These are phyloP conservation scores for Hexamita inflata DNA, from an alignment of 208 protist species.

Conservation along the genomic window DNA sequence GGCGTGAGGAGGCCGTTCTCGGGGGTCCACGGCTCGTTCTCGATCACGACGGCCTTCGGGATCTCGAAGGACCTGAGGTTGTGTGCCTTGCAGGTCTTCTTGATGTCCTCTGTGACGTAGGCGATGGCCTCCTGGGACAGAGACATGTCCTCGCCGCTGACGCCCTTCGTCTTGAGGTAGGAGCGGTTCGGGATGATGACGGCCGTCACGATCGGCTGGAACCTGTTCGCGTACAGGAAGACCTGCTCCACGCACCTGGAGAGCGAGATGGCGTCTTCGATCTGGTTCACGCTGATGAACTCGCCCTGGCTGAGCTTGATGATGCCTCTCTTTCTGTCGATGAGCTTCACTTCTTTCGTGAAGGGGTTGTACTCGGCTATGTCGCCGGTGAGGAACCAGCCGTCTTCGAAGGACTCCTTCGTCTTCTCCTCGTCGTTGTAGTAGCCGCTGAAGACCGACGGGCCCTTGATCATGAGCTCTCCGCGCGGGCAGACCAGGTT, in stretches of 20 bases:
- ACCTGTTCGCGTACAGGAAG: slow-evolving; percentile 17
- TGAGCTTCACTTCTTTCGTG: neutral
- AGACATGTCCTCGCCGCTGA: neutral
- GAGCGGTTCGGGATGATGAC: slow-evolving; percentile 8
- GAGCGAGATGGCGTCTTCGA: slow-evolving; percentile 14
- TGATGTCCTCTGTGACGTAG: neutral
- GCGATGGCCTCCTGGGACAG: neutral
- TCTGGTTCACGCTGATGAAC: slow-evolving; percentile 22
- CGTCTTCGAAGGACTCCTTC: neutral
- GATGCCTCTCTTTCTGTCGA: slow-evolving; percentile 33
- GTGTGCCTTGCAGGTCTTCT: neutral
- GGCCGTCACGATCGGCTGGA: slow-evolving; percentile 22
- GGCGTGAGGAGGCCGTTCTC: slow-evolving; percentile 26
- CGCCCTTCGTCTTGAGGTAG: neutral
- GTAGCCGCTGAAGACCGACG: slow-evolving; percentile 40
- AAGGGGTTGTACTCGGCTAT: slow-evolving; percentile 1
- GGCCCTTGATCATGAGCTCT: slow-evolving; percentile 36
- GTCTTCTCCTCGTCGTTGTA: slow-evolving; percentile 31
- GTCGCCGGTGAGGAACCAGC: slow-evolving; percentile 16
- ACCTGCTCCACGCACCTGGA: slow-evolving; percentile 5
- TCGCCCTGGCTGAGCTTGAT: slow-evolving; percentile 40
- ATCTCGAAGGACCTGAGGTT: slow-evolving; percentile 8
- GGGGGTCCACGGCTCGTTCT: slow-evolving; percentile 11
- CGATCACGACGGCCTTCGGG: slow-evolving; percentile 5
- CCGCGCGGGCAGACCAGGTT: no score